Percentiles rank a stretch among this genome's conserved stretches.
These are phyloP conservation scores for Ceratocystiopsis minuta DNA, from an alignment of 2,329 filamentous ascomycete genomes.

Conservation along the genomic window DNA sequence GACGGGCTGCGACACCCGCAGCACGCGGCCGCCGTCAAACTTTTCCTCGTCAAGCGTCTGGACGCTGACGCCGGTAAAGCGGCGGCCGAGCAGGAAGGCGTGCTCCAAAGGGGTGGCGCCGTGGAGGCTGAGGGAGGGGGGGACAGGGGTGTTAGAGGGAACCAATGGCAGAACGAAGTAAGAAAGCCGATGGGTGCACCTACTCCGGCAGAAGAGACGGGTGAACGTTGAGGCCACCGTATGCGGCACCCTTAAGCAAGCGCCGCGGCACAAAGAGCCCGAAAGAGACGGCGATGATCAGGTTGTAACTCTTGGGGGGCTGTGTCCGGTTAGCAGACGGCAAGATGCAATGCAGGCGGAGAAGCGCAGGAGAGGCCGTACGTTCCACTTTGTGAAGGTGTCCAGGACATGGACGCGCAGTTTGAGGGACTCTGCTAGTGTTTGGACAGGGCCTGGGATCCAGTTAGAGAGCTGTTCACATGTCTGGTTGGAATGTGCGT, in stretches of 20 bases:
- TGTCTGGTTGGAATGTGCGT: not conserved
- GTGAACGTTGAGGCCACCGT: slow-evolving; percentile 85
- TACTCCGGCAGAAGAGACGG: slow-evolving; percentile 69
- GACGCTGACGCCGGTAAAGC: slow-evolving; percentile 56
- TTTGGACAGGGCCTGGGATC: slow-evolving; percentile 43
- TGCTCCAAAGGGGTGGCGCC: slow-evolving; percentile 79
- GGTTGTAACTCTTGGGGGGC: slow-evolving; percentile 28
- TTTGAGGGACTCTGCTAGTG: slow-evolving; percentile 40
- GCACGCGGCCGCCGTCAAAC: slow-evolving; percentile 65
- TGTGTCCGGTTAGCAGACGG: too few species aligned
- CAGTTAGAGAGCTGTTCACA: not conserved
- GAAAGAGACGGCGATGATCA: slow-evolving; percentile 87
- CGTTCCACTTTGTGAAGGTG: slow-evolving; percentile 56
- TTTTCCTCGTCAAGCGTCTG: slow-evolving; percentile 63
- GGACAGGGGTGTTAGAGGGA: too few species aligned
- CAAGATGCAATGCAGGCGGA: too few species aligned
- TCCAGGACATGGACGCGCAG: slow-evolving; percentile 58
- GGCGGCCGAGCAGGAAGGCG: slow-evolving; percentile 47
- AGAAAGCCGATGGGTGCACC: too few species aligned
- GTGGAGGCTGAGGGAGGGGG: slow-evolving; percentile 42
- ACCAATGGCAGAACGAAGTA: too few species aligned
- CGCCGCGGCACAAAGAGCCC: slow-evolving; percentile 71
- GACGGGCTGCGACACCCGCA: slow-evolving; percentile 20
- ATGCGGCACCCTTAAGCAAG: slow-evolving; percentile 50
- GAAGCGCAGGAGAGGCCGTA: too few species aligned